Base-by-base conservation (phyloP, 305 asterid genomes). In the Solanum aculeatissimum region DNA sequence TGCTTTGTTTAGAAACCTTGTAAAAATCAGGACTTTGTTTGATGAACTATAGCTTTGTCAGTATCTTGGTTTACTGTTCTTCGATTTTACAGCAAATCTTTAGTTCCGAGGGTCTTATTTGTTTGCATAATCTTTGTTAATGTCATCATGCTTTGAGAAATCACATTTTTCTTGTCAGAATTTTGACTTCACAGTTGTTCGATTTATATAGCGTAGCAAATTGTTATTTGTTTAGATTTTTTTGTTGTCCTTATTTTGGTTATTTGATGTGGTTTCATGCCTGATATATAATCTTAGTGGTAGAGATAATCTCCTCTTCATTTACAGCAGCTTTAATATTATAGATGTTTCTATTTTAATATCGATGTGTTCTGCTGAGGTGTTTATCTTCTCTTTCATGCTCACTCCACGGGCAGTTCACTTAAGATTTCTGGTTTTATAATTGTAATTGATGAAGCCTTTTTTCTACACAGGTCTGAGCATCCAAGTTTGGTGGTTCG, bases 391-490 rank as follows among this genome's bases (percentile, higher is more conserved):
- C 27, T 68, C 27, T 68, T 68, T 32, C 23, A 66, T 32, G 15
- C 47, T 3, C 74, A 23, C 25, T 27, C 1, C 1, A 14, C 0
- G 13, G 43, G 21, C n/a, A 15, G 29, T 47, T 9, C 27, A 14
- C 60, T 47, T 25, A 15, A 25, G 23, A 47, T 74, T 45, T 47
- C 25, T 47, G 16, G 14, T 47, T 75, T 38, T 55, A 35, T 55
- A 19, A 55, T 55, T 58, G 13, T 27, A 25, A 77, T 27, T 27
- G 72, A 81, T 81, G 75, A 81, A 63, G 32, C 66, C 11, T 32
- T 54, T 62, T 29, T 68, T 45, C 57, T 35, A 49, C 47, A 16
- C 89, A 92, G 95, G 89, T 85, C 87, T 86, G 88, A 90, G 89
- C 88, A 77, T 63, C 74, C 87, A 65, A 88, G 85, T 82, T 87